phyloP scores from a whole-genome alignment of 2,329 filamentous ascomycete genomes.

The Ophiostoma tasmaniense region DNA sequence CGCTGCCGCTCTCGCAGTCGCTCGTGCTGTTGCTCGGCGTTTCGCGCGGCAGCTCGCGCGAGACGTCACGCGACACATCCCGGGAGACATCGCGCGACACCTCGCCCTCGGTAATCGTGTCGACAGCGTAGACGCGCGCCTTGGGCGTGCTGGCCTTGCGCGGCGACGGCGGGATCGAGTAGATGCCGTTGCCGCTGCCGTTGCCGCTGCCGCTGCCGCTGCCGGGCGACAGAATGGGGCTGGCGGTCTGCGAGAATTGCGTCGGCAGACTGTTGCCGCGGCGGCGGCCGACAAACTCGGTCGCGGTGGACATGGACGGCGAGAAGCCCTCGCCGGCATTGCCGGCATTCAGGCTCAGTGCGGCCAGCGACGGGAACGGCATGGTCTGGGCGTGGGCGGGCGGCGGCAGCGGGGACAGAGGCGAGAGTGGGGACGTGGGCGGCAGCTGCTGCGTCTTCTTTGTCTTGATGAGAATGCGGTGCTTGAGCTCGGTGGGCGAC shows the following conservation, averaged over 20 bases:
- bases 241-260: conserved; percentile 50
- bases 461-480: conserved; percentile 85
- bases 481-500: conserved; percentile 74
- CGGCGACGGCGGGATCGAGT: conserved; percentile 31
- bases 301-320: background rate
- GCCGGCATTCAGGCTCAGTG: conserved; percentile 10
- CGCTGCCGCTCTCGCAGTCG: conserved; percentile 67
- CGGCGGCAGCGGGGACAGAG: background rate
- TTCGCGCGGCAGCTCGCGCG: conserved; percentile 31
- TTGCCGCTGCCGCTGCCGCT: conserved; percentile 21
- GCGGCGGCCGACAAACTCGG: conserved; percentile 35
- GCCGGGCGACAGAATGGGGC: conserved; percentile 42
- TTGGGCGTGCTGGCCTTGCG: conserved; percentile 39
- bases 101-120: conserved; percentile 49
- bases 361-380: conserved; percentile 1
- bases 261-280: conserved; percentile 69
- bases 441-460: conserved; percentile 60
- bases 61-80: conserved; percentile 32
- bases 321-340: conserved; percentile 22
- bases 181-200: conserved; percentile 21
- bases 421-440: background rate
- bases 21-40: conserved; percentile 52
- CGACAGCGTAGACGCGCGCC: conserved; percentile 49
- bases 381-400: background rate
- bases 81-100: conserved; percentile 30